These are phyloP conservation scores for Rhododendron vialii DNA, from an alignment of 148 eudicot genomes.

Conservation along the genomic window DNA sequence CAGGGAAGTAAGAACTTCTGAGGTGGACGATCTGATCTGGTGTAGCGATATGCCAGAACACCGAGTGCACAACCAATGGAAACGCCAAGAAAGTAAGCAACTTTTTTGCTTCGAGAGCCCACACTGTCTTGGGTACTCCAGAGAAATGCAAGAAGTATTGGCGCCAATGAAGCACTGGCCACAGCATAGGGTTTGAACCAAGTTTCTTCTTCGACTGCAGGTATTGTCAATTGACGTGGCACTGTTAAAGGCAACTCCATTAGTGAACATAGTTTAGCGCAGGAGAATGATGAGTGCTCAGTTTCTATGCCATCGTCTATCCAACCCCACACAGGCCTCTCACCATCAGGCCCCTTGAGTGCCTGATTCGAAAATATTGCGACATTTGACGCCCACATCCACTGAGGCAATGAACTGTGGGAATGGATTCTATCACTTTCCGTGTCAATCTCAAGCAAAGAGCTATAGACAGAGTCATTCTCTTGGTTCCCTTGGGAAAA, in stretches of 20 bases:
- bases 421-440: constrained; percentile 39
- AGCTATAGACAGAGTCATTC: not conserved
- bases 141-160: constrained; percentile 62
- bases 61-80: not conserved
- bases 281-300: constrained; percentile 36
- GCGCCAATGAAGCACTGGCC: constrained; percentile 67
- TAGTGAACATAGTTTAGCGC: constrained; percentile 50
- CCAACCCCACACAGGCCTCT: constrained; percentile 92
- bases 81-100: not conserved
- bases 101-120: constrained; percentile 23
- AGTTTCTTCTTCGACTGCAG: constrained; percentile 67
- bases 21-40: constrained; percentile 68
- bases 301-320: constrained; percentile 54
- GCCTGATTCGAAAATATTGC: constrained; percentile 84
- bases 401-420: constrained; percentile 76
- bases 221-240: constrained; percentile 85
- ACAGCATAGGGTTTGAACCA: constrained; percentile 91
- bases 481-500: not conserved
- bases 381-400: constrained; percentile 99
- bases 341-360: constrained; percentile 44
- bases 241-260: constrained; percentile 72
- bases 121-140: constrained; percentile 49
- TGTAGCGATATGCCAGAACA: constrained; percentile 17
- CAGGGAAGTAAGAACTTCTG: constrained; percentile 55
- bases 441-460: constrained; percentile 17